phyloP scores from a whole-genome alignment of 164 flowering plant species.

The Nymphaea thermarum region DNA sequence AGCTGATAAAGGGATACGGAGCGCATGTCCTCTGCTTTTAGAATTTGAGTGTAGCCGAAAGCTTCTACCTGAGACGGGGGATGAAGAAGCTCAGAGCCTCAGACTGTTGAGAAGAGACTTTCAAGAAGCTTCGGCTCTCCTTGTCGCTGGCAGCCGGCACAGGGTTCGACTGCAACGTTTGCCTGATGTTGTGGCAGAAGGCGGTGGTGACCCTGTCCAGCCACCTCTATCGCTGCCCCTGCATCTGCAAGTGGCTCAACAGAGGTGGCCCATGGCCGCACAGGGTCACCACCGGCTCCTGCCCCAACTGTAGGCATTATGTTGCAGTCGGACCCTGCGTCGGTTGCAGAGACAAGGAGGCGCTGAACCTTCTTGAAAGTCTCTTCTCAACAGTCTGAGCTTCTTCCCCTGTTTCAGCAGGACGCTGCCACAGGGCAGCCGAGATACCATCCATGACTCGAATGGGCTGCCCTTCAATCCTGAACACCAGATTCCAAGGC shows the following conservation, averaged over 20 bases:
- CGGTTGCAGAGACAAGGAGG: not conserved
- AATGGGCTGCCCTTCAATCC: too few relatives aligned
- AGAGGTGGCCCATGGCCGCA: slow-evolving; percentile 56
- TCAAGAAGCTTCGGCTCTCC: not conserved
- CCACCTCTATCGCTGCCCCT: not conserved
- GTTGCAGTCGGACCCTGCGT: slow-evolving; percentile 62
- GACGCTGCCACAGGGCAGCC: too few relatives aligned
- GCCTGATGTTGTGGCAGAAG: slow-evolving; percentile 55
- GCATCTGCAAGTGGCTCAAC: slow-evolving; percentile 16
- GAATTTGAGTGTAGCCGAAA: too few relatives aligned
- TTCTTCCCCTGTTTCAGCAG: not conserved
- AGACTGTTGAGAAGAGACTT: not conserved
- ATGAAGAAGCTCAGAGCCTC: not conserved
- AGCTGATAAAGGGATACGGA: too few relatives aligned
- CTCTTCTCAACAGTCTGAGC: not conserved
- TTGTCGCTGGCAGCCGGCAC: slow-evolving; percentile 4
- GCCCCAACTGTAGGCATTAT: slow-evolving; percentile 62
- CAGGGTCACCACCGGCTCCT: slow-evolving; percentile 74
- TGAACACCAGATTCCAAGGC: too few relatives aligned
- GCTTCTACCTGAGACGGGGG: not conserved
- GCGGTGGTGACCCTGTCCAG: slow-evolving; percentile 87
- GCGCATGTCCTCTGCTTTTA: too few relatives aligned
- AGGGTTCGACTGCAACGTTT: slow-evolving; percentile 74
- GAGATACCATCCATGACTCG: too few relatives aligned
- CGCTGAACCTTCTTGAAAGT: not conserved